Evolutionary conservation across 768 basidiomycete species (phyloP), one percentile per base, ranked within the genome.

Genomic region (Thelephora aurantiotincta): DNA sequence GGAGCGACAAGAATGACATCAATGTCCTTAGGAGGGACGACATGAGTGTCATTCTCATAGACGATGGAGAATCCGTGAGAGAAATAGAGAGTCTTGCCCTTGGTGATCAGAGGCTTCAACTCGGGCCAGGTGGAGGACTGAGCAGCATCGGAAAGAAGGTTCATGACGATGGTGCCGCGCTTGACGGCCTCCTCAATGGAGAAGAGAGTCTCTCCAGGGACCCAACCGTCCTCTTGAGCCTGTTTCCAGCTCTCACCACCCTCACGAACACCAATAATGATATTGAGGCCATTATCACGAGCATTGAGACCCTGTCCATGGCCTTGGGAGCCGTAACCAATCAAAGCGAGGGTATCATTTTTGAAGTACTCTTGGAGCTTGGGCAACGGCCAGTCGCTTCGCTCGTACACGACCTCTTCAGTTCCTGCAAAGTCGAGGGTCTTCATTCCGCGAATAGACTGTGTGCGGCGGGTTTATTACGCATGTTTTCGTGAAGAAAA

Each of bases 21-120:
- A 54, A 99, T 89, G 61, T 97, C 91, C 16, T 72, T 59, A 42
- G 96, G 96, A 52, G 91, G 87, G 48, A 93, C 58, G 55, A 99
- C 91, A 48, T 93, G 75, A 55, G 96, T 99, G 66, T 96, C 90
- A 5, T 99, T 79, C 75, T 93, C 90, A 80, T 83, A 99, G 47
- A 99, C 91, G 54, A 98, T 78, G 54, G 94, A 98, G 83, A 99
- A 99, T 60, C 96, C 96, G 65, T 99, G 96, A 5, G 94, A 91
- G 75, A 99, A 99, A 82, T 99, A 99, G 53, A 99, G 84, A n/a
- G 96, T 99, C 77, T 99, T 98, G 71, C 89, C 96, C 78, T 93
- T 90, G 66, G 92, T 98, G 73, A 98, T 93, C 60, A 97, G 80
- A 48, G 96, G 94, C 38, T 79, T 82, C 57, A 99, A 56, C 46